phyloP scores from a whole-genome alignment of 495 filamentous ascomycete genomes.

The Aspergillus haitiensis region DNA sequence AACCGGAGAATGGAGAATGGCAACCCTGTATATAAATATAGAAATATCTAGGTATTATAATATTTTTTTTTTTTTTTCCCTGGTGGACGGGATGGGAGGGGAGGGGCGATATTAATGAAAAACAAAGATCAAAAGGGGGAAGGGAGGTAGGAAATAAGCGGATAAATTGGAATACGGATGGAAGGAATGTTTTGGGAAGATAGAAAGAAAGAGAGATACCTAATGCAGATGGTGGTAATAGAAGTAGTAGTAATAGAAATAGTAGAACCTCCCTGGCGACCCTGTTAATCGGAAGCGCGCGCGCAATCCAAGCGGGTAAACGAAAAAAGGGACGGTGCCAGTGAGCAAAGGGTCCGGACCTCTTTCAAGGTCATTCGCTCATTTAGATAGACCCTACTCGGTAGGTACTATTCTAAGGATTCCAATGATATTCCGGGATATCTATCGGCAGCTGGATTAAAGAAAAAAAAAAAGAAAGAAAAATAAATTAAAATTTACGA shows the following conservation, averaged over 20 bases:
- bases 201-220: conserved; percentile 2
- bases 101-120: neutral
- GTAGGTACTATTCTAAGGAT: neutral
- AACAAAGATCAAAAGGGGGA: neutral
- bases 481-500: neutral
- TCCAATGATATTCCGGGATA: neutral
- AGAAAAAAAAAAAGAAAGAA: neutral
- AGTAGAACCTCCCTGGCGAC: conserved; percentile 13
- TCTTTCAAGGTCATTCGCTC: neutral
- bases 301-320: neutral
- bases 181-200: neutral
- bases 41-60: conserved; percentile 2
- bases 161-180: conserved; percentile 6
- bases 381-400: neutral
- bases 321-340: neutral
- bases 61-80: no score
- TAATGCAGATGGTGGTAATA: neutral
- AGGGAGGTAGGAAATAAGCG: neutral
- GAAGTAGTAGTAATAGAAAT: conserved; percentile 6
- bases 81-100: no score
- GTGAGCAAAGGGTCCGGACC: neutral
- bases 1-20: conserved; percentile 7
- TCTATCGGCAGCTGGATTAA: neutral
- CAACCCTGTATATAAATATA: conserved; percentile 13
- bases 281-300: conserved; percentile 8